A percentile compares a stretch with the other conserved stretches of the same genome.
Evolutionary conservation across 2,329 filamentous ascomycete species (phyloP).

Genomic region (Phialemoniopsis sp.): DNA sequence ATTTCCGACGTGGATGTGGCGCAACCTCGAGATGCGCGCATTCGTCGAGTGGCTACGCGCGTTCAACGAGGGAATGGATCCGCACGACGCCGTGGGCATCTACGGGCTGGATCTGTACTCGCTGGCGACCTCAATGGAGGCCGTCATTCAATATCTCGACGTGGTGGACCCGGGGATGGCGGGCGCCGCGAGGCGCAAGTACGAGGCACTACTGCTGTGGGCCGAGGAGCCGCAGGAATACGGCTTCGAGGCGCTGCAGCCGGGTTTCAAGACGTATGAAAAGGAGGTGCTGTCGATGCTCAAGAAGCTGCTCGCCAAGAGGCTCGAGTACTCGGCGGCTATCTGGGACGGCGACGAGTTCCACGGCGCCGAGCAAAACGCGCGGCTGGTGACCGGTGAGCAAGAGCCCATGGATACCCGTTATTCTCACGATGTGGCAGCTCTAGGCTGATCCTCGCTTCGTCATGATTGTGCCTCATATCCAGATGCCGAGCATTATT

Average conservation of each 20-base stretch:
- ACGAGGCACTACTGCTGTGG: slow-evolving; percentile 42
- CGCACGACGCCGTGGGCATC: slow-evolving; percentile 25
- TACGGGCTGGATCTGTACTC: slow-evolving; percentile 50
- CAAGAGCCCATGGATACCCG: too few species aligned
- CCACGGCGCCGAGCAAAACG: slow-evolving; percentile 45
- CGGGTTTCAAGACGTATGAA: slow-evolving; percentile 39
- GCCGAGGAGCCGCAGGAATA: slow-evolving; percentile 43
- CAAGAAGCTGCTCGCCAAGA: slow-evolving; percentile 32
- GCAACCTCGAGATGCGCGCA: slow-evolving; percentile 44
- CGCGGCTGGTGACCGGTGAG: slow-evolving; percentile 39
- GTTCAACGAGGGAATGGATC: slow-evolving; percentile 24
- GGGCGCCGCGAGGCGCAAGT: slow-evolving; percentile 35
- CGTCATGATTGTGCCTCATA: too few species aligned
- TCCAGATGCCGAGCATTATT: slow-evolving; percentile 46
- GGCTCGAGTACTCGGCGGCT: slow-evolving; percentile 31
- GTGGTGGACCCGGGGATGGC: slow-evolving; percentile 35
- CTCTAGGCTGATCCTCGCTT: too few species aligned
- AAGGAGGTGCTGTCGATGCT: slow-evolving; percentile 38
- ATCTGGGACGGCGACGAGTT: slow-evolving; percentile 38
- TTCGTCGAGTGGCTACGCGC: slow-evolving; percentile 47
- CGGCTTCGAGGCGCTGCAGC: slow-evolving; percentile 31
- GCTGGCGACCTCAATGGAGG: slow-evolving; percentile 38
- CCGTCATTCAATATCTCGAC: slow-evolving; percentile 44
- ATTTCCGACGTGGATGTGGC: slow-evolving; percentile 54
- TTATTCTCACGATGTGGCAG: too few species aligned